Evolutionary conservation across 2,329 filamentous ascomycete genomes (phyloP), one percentile per base, ranked within the genome.

Genomic region (Gnomoniopsis sp.): DNA sequence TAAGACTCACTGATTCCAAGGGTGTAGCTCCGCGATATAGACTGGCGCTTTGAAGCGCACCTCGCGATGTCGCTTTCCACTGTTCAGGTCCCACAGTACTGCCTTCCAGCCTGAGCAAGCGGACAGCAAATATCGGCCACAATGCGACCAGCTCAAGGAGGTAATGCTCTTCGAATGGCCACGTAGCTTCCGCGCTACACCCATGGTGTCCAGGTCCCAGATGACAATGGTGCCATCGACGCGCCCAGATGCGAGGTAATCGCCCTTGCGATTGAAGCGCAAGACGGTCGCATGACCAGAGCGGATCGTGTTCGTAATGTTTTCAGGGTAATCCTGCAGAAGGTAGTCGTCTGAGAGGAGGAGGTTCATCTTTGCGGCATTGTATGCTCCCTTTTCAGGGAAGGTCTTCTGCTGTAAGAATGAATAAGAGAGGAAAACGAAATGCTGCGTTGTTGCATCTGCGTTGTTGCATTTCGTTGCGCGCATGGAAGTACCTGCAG

Each of bases 201-300:
- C 93, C 81, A 96, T 96, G 11, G 96, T 99, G 75, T 99, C 96
- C 52, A 98, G 86, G 71, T 99, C 95, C 82, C 96, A 99, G 49
- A 99, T 89, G 57, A 96, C 91, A 44, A 99, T 89, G 6, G 91
- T 95, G 65, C 95, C 95, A 76, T 99, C 95, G 62, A 92, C 90
- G 70, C 95, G 88, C 64, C 95, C 95, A 33, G 93, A 96, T 48
- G 95, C 95, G 63, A 99, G 87, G 67, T 95, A 93, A 75, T 99
- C 93, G 73, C 95, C 95, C 70, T 88, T 90, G 70, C 92, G 90
- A 70, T 93, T 97, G 82, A 99, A 99, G 65, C 93, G 91, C 62
- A 88, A 76, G 68, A 83, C 86, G 65, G 83, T 85, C 59, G 84
- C 82, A 74, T 88, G 84, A 26, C 85, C 84, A 46, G 82, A 86